Evolutionary conservation across 108 stramenopile species (phyloP).

Genomic region (Cyclostephanos tholiformis): DNA sequence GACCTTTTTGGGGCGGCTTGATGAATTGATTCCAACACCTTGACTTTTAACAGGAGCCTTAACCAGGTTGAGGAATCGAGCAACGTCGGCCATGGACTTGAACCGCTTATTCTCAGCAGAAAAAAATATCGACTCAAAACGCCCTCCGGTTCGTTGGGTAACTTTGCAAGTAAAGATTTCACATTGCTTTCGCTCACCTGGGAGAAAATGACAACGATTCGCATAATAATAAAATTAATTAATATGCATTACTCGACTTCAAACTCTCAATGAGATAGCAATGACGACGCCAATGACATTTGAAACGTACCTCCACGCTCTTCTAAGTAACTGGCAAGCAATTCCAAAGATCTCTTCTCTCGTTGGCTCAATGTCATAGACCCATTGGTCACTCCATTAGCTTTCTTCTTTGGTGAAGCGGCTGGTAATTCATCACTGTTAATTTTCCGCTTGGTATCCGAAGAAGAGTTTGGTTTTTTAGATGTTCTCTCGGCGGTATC

Average conservation of each 20-base stretch:
- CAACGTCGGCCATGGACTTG: conserved; percentile 82
- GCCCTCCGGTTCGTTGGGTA: conserved; percentile 56
- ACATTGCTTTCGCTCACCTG: conserved; percentile 43
- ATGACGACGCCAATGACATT: conserved; percentile 1
- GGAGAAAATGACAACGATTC: not conserved
- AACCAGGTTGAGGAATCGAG: conserved; percentile 64
- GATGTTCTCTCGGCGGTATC: conserved; percentile 29
- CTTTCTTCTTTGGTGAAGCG: conserved; percentile 42
- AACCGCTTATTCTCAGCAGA: conserved; percentile 66
- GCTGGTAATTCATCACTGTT: conserved; percentile 19
- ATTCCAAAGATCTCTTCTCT: conserved; percentile 73
- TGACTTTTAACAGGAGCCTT: conserved; percentile 39
- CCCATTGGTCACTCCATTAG: conserved; percentile 35
- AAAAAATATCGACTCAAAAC: conserved; percentile 75
- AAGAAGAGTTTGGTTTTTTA: conserved; percentile 29
- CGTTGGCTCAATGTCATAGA: conserved; percentile 60
- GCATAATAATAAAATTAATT: not conserved
- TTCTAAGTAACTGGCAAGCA: conserved; percentile 60
- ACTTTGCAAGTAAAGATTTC: conserved; percentile 45
- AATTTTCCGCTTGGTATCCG: conserved; percentile 51
- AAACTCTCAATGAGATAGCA: not conserved
- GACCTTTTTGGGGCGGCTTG: conserved; percentile 45
- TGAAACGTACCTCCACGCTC: conserved; percentile 62
- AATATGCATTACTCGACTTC: not conserved
- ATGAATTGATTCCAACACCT: conserved; percentile 32